phyloP scores from a whole-genome alignment of 2,329 filamentous ascomycete species.

The Phialophora macrospora region DNA sequence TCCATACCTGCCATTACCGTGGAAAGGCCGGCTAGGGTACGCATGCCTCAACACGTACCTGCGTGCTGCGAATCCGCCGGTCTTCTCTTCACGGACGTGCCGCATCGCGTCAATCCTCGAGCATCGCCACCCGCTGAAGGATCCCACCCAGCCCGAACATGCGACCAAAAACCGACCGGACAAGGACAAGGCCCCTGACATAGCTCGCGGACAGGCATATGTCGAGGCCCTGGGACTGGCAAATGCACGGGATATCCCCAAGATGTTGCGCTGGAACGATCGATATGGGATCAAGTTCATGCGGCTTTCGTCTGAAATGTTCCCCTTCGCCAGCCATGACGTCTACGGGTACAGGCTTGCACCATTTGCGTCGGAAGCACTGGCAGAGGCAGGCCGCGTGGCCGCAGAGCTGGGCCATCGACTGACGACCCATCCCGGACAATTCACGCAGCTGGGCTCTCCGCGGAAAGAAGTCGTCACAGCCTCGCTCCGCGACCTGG shows the following conservation, averaged over 20 bases:
- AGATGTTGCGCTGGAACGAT: conserved; percentile 91
- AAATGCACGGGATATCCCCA: conserved; percentile 80
- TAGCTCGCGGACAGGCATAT: conserved; percentile 70
- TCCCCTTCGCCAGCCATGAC: conserved; percentile 88
- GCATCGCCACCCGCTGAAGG: conserved; percentile 78
- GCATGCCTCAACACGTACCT: conserved; percentile 93
- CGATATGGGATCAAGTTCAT: conserved; percentile 91
- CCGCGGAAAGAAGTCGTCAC: conserved; percentile 76
- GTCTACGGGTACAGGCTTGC: conserved; percentile 85
- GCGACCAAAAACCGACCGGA: conserved; percentile 85
- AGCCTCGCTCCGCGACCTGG: conserved; percentile 77
- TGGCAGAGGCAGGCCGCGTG: conserved; percentile 77
- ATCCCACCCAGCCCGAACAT: conserved; percentile 78
- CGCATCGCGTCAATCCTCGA: conserved; percentile 89
- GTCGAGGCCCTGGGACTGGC: conserved; percentile 77
- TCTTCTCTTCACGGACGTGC: conserved; percentile 91
- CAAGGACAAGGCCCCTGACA: conserved; percentile 68
- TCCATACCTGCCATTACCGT: conserved; percentile 80
- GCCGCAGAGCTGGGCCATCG: conserved; percentile 80
- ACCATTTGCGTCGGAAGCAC: conserved; percentile 77
- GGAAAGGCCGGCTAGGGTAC: conserved; percentile 88
- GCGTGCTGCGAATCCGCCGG: conserved; percentile 75
- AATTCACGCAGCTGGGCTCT: conserved; percentile 89
- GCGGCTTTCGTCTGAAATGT: conserved; percentile 93
- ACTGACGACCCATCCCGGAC: conserved; percentile 87